A percentile compares a stretch with the other conserved stretches of the same genome.
Conservation (phyloP, 805 yeast species). For the Ogataea saltuana region DNA sequence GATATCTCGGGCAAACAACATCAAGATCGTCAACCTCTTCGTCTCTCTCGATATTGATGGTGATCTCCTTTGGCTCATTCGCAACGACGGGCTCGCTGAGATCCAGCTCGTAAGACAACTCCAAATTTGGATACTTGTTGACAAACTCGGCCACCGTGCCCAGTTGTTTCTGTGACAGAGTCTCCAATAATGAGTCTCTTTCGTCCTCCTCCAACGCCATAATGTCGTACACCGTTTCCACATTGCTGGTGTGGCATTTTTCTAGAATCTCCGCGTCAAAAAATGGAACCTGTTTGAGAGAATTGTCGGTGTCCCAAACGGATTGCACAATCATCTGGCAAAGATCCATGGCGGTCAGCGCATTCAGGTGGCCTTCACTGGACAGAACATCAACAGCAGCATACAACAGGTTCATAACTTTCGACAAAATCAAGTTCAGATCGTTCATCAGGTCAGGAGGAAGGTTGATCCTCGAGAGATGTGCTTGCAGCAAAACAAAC, state of each 20-base stretch:
- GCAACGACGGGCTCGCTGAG: slow-evolving; percentile 42
- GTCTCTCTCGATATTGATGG: slow-evolving; percentile 60
- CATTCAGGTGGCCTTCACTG: slow-evolving; percentile 76
- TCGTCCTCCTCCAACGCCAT: slow-evolving; percentile 68
- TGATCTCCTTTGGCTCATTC: slow-evolving; percentile 46
- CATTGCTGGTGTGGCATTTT: slow-evolving; percentile 54
- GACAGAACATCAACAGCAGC: slow-evolving; percentile 77
- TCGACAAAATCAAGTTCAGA: slow-evolving; percentile 51
- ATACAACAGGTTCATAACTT: slow-evolving; percentile 52
- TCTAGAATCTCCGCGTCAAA: slow-evolving; percentile 50
- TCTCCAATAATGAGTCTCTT: slow-evolving; percentile 59
- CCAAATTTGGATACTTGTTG: slow-evolving; percentile 86
- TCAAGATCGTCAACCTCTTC: slow-evolving; percentile 69
- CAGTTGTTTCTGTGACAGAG: slow-evolving; percentile 49
- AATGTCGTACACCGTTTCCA: slow-evolving; percentile 77
- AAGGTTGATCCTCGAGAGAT: slow-evolving; percentile 64
- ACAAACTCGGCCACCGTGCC: slow-evolving; percentile 81
- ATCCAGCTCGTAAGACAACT: slow-evolving; percentile 56
- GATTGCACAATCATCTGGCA: slow-evolving; percentile 89
- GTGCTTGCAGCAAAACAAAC: slow-evolving; percentile 76
- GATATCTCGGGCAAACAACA: slow-evolving; percentile 62
- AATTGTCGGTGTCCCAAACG: slow-evolving; percentile 76
- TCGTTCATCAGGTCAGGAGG: slow-evolving; percentile 65
- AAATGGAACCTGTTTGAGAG: slow-evolving; percentile 80
- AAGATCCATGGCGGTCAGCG: slow-evolving; percentile 81